These are phyloP conservation scores for Raffaelea deltoideospora DNA, from an alignment of 2,329 filamentous ascomycete genomes.

Conservation along the genomic window DNA sequence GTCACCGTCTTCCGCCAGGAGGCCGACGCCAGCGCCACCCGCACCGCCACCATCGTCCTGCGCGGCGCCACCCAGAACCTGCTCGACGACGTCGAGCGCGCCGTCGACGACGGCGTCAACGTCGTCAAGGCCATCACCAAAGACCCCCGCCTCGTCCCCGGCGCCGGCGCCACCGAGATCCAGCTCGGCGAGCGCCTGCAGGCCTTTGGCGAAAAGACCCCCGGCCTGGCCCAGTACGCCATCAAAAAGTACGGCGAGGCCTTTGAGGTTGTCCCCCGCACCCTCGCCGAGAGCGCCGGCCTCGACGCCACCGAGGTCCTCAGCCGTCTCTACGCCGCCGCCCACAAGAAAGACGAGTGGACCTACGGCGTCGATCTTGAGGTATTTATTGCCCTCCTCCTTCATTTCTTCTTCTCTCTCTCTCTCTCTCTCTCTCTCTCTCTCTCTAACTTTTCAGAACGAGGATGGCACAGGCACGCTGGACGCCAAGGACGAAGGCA, in stretches of 20 bases:
- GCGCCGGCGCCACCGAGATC: conserved; percentile 87
- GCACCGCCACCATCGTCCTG: conserved; percentile 86
- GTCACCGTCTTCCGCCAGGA: conserved; percentile 98
- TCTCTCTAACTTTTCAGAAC: conserved; percentile 32
- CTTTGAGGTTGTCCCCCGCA: conserved; percentile 91
- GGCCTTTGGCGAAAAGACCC: conserved; percentile 79
- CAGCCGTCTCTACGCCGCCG: conserved; percentile 80
- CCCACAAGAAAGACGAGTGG: conserved; percentile 80
- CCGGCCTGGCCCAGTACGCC: conserved; percentile 84
- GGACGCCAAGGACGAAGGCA: conserved; percentile 75
- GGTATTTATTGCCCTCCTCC: conserved; percentile 23
- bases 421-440: background rate
- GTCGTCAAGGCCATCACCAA: conserved; percentile 97
- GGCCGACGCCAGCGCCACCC: conserved; percentile 71
- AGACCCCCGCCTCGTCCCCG: conserved; percentile 79
- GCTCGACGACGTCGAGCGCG: conserved; percentile 90
- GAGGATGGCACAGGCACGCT: conserved; percentile 65
- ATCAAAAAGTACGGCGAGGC: conserved; percentile 97
- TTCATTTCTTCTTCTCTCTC: background rate
- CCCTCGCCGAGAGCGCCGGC: conserved; percentile 85
- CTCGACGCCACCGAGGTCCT: conserved; percentile 95
- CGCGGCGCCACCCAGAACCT: conserved; percentile 96
- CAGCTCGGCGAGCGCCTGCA: conserved; percentile 88
- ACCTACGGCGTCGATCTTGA: conserved; percentile 90
- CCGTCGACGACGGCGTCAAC: conserved; percentile 95